Percentiles rank a stretch among this genome's conserved stretches.
Conservation (phyloP, 1,139 yeast species). For the Magnusiomyces magnusii region DNA sequence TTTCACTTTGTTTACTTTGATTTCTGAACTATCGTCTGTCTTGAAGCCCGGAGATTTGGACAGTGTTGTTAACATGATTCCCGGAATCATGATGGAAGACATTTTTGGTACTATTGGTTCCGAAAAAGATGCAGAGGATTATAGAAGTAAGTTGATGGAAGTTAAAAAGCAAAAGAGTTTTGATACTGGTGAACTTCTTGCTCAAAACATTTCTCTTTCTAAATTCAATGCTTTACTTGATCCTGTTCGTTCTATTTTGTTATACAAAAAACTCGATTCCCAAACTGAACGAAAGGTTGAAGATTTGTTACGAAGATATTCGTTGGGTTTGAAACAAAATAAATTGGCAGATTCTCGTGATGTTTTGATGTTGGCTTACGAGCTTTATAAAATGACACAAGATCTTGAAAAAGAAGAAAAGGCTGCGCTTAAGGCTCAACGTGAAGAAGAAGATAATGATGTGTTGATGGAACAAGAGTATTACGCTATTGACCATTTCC, state of each 20-base stretch:
- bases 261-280: conserved; percentile 57
- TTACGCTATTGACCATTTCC: conserved; percentile 41
- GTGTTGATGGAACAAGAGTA: conserved; percentile 20
- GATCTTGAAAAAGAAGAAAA: conserved; percentile 27
- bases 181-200: conserved; percentile 75
- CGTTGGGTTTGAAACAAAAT: conserved; percentile 72
- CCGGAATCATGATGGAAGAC: conserved; percentile 82
- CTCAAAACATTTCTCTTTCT: conserved; percentile 55
- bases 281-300: conserved; percentile 70
- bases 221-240: conserved; percentile 53
- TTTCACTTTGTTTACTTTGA: conserved; percentile 69
- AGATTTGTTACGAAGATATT: conserved; percentile 66
- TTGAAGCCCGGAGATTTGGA: conserved; percentile 70
- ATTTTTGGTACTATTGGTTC: conserved; percentile 87
- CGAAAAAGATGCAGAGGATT: conserved; percentile 93
- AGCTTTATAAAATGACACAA: conserved; percentile 54
- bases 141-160: conserved; percentile 80
- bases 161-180: conserved; percentile 83
- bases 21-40: conserved; percentile 44
- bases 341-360: conserved; percentile 49
- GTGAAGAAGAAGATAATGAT: conserved; percentile 29
- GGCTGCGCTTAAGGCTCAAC: conserved; percentile 20
- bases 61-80: conserved; percentile 52
- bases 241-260: conserved; percentile 59
- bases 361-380: conserved; percentile 65